Conservation (phyloP, 371 early-diverging fungal species). For the Mucor lusitanicus region DNA sequence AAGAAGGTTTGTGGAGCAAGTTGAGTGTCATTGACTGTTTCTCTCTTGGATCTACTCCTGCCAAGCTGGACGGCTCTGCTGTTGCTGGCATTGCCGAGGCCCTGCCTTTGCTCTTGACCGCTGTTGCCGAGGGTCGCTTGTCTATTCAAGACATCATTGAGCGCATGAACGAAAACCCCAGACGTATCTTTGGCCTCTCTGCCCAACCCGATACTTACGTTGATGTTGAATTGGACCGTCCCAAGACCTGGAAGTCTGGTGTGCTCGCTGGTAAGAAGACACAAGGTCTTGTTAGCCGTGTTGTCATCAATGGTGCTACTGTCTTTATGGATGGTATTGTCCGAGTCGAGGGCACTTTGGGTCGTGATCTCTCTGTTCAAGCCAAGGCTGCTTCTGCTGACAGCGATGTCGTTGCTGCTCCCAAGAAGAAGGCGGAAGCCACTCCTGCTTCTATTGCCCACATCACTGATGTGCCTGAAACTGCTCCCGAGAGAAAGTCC, state of each 20-base stretch:
- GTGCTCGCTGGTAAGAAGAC: constrained; percentile 53
- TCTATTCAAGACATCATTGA: constrained; percentile 77
- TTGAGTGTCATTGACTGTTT: constrained; percentile 88
- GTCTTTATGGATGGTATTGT: constrained; percentile 82
- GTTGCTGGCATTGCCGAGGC: constrained; percentile 72
- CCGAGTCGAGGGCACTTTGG: constrained; percentile 42
- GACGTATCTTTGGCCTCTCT: constrained; percentile 85
- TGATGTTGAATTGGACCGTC: constrained; percentile 79
- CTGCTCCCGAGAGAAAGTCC: constrained; percentile 23
- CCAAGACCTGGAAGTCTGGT: constrained; percentile 38
- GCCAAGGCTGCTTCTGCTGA: constrained; percentile 32
- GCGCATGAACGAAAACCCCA: constrained; percentile 82
- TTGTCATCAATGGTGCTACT: constrained; percentile 82
- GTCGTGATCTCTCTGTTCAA: constrained; percentile 58
- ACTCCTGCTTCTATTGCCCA: constrained; percentile 38
- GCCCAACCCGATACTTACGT: constrained; percentile 88
- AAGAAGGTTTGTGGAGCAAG: constrained; percentile 79
- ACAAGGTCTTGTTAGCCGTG: constrained; percentile 77
- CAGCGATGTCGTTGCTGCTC: constrained; percentile 65
- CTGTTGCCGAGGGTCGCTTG: constrained; percentile 79
- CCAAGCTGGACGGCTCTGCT: constrained; percentile 52
- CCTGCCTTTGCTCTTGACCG: constrained; percentile 81
- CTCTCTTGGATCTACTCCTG: constrained; percentile 77
- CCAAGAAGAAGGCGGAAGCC: constrained; percentile 79
- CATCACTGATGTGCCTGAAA: constrained; percentile 14